Conservation (phyloP, 2,329 filamentous ascomycete genomes). For the Cephalotrichum gorgonifer region DNA sequence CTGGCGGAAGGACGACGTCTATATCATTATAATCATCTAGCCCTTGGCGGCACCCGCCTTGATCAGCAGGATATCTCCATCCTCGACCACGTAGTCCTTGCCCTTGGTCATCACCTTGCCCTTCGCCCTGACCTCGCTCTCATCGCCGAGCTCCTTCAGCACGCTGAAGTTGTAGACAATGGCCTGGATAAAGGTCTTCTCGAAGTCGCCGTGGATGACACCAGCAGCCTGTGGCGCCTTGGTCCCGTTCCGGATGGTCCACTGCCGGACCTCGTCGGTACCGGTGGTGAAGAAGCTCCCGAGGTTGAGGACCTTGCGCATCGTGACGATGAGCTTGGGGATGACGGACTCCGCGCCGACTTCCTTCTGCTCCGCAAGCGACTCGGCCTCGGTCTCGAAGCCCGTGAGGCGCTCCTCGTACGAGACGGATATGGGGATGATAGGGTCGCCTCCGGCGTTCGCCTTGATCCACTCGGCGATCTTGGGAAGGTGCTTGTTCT, state of each 20-base stretch:
- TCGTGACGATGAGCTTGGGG: conserved; percentile 83
- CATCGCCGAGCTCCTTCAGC: conserved; percentile 80
- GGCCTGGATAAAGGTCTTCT: conserved; percentile 98
- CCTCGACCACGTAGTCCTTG: conserved; percentile 88
- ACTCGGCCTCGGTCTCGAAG: conserved; percentile 68
- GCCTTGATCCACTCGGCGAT: conserved; percentile 93
- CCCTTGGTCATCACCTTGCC: conserved; percentile 98
- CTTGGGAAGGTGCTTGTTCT: conserved; percentile 97
- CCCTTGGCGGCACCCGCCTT: conserved; percentile 79
- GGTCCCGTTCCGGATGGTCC: conserved; percentile 91
- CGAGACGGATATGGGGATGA: conserved; percentile 85
- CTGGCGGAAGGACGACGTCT: no score
- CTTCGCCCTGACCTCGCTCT: conserved; percentile 79
- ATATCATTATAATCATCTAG: conserved; percentile 25
- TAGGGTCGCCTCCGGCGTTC: conserved; percentile 75
- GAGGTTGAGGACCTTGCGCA: conserved; percentile 85
- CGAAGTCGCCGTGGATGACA: conserved; percentile 97
- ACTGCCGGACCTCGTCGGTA: conserved; percentile 92
- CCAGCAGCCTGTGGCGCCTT: conserved; percentile 97
- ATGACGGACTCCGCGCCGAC: conserved; percentile 79
- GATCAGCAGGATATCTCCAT: conserved; percentile 76
- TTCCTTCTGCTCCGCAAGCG: conserved; percentile 77
- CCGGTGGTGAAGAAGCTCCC: conserved; percentile 97
- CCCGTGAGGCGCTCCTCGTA: conserved; percentile 87
- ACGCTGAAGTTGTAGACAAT: conserved; percentile 83